Evolutionary conservation across 768 basidiomycete genomes (phyloP), one percentile per base, ranked within the genome.

Genomic region (Russula compacta): DNA sequence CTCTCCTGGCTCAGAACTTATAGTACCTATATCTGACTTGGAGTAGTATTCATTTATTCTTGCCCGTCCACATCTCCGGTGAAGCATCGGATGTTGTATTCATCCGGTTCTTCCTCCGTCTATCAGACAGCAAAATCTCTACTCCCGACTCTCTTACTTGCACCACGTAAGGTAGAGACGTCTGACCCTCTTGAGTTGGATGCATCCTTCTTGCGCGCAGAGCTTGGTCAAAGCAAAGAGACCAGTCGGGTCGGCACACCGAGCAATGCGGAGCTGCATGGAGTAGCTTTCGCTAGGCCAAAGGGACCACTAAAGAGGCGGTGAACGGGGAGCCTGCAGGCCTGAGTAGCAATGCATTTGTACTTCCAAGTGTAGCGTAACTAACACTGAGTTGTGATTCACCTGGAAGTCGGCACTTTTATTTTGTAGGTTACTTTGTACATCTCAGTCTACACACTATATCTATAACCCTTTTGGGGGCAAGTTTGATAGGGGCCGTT

Each of bases 51-150:
- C 73, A 89, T 97, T 59, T 98, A 98, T 73, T 89, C 88, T 19
- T 98, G 95, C 71, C 95, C 95, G 0, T 80, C 85, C 3, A 68
- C 73, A 14, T 91, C 89, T 6, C 88, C 89, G 1, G 79, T 97
- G 73, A 92, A 91, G 68, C 78, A 85, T 63, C 81, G 93, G 47
- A 94, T 98, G 90, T 70, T 97, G 39, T 95, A 95, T 73, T 91
- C 92, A 0, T 85, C 87, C 2, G 85, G 83, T 9, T 81, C 82
- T 11, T 67, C 77, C 10, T 71, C 80, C 19, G 78, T 86, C 7
- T 86, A 81, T 67, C 76, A 78, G 53, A 73, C 80, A 8, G 83
- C 81, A 36, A 84, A 84, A 63, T 73, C 72, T 5, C 68, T 86
- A 2, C 76, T 83, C 63, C 73, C 73, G 17, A 75, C 74, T 32